phyloP scores from a whole-genome alignment of 176 grass and related monocot species.

The Otatea glauca region DNA sequence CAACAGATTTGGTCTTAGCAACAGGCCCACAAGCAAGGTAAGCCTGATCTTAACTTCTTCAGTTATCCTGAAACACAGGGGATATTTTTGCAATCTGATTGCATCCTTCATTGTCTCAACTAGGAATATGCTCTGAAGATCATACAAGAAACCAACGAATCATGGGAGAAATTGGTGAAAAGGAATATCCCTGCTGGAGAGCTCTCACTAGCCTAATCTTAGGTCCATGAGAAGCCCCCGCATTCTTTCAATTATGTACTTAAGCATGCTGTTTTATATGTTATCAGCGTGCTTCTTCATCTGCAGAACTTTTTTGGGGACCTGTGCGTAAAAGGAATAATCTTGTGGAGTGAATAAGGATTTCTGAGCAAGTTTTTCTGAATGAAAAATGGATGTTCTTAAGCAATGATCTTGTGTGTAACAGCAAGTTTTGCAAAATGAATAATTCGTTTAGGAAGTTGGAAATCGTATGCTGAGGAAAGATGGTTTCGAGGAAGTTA shows the following conservation, averaged over 20 bases:
- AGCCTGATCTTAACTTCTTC: conserved; percentile 25
- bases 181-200: conserved; percentile 92
- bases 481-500: not conserved
- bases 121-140: conserved; percentile 97
- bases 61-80: conserved; percentile 4
- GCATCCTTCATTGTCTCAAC: conserved; percentile 33
- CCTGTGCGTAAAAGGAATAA: conserved; percentile 35
- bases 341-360: conserved; percentile 45
- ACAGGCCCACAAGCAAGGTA: conserved; percentile 92
- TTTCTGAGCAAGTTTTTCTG: conserved; percentile 3
- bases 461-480: not conserved
- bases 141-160: conserved; percentile 91
- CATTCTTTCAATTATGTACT: conserved; percentile 41
- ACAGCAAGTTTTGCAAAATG: conserved; percentile 2
- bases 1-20: conserved; percentile 86
- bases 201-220: conserved; percentile 72
- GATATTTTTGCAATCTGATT: conserved; percentile 24
- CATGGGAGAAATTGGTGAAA: conserved; percentile 92
- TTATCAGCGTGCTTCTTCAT: conserved; percentile 26
- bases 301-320: not conserved
- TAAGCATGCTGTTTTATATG: conserved; percentile 23
- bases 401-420: not conserved
- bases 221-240: conserved; percentile 22
- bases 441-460: not conserved
- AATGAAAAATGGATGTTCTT: conserved; percentile 10